Evolutionary conservation across 768 basidiomycete genomes (phyloP), one percentile per base, ranked within the genome.

Genomic region (Lentinula sp.): DNA sequence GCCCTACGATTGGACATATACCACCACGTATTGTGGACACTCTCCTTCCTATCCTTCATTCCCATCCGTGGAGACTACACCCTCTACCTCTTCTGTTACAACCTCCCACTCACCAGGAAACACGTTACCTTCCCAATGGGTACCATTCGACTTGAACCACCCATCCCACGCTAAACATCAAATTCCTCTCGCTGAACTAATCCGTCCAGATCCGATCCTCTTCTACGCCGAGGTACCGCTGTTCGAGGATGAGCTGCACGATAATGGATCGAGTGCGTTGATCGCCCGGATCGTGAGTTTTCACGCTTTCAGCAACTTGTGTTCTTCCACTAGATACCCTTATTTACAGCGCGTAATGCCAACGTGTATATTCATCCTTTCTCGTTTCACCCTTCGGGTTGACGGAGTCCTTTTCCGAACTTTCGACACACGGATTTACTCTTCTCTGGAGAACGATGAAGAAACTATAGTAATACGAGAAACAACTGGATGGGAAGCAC

Each of bases 1-100:
- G 66, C 90, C 88, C 0, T 98, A 92, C 72, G 97, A 99, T 69
- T 98, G 97, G 97, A 99, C 97, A 10, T 98, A 97, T 71, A 97
- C 95, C 2, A 92, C 94, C 1, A 85, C 81, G 3, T 95, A 98
- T 66, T 67, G 85, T 0, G 97, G 96, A 0, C 85, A 88, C 65
- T 66, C 60, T 1, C 36, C 59, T n/a, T 39, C 52, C 16, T 15
- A 54, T 54, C 4, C 45, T 35, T 28, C 57, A 7, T 2, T 28
- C 28, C 48, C 64, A 16, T 50, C 66, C 28, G 3, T 28, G 28
- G 28, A 28, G 2, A 28, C 28, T 3, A 28, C 28, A 28, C 28
- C 28, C 3, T 28, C 28, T 18, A 32, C 48, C 63, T 13, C 54
- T 61, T 18, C 62, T 71, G 0, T 66, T 68, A 16, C 65, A 59